phyloP scores from a whole-genome alignment of 352 stramenopile genomes.

The Globisporangium canariense region DNA sequence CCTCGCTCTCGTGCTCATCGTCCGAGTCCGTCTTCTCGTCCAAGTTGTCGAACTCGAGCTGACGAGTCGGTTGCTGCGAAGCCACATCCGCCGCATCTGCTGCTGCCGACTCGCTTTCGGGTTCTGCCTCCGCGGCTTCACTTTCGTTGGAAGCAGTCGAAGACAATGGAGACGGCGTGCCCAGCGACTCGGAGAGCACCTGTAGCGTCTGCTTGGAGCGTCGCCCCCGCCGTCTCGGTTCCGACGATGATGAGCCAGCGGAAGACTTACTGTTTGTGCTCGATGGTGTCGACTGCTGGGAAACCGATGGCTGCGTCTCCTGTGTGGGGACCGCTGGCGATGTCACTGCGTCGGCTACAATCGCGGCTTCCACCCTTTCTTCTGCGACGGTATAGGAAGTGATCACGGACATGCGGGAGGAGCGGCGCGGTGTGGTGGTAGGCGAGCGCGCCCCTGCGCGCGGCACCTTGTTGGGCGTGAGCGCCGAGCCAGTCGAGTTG shows the following conservation, averaged over 20 bases:
- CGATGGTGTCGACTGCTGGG: constrained; percentile 1
- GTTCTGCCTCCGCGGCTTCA: background rate
- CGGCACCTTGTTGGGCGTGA: constrained; percentile 3
- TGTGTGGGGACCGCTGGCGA: background rate
- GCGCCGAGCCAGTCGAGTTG: constrained; percentile 4
- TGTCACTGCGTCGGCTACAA: background rate
- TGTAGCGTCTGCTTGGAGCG: constrained; percentile 22
- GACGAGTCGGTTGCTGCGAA: constrained; percentile 15
- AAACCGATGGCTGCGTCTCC: background rate
- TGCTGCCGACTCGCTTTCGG: constrained; percentile 5
- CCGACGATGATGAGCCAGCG: constrained; percentile 21
- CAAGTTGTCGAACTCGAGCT: constrained; percentile 32
- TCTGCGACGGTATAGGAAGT: background rate
- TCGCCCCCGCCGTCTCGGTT: constrained; percentile 9
- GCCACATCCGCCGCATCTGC: too few species aligned
- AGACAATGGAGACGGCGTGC: constrained; percentile 10
- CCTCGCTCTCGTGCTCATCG: background rate
- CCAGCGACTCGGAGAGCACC: constrained; percentile 20
- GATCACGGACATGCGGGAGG: background rate
- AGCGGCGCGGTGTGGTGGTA: constrained; percentile 2
- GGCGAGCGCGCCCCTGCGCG: background rate
- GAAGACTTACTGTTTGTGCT: constrained; percentile 10
- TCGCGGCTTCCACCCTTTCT: background rate
- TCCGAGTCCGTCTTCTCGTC: constrained; percentile 5
- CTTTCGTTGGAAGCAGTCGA: background rate